Percentiles rank a stretch among this genome's conserved stretches.
Evolutionary conservation across 306 rosid genomes (phyloP).

Genomic region (Vicia villosa): DNA sequence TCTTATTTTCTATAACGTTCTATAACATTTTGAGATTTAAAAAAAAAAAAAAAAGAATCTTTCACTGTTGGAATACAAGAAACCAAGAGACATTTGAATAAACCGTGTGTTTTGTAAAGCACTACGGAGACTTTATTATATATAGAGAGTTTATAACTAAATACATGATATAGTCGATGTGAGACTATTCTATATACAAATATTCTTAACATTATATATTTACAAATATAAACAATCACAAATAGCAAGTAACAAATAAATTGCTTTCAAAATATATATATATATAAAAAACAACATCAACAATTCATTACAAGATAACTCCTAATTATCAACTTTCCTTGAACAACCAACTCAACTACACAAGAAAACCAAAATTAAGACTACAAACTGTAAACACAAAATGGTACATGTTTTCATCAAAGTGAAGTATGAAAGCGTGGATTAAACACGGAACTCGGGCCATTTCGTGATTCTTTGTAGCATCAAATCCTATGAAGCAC

Average conservation of each 20-base stretch:
- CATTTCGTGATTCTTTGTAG: slow-evolving; percentile 32
- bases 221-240: too few species aligned
- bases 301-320: slow-evolving; percentile 22
- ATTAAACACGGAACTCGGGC: slow-evolving; percentile 42
- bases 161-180: too few species aligned
- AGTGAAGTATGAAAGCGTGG: slow-evolving; percentile 41
- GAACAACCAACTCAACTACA: slow-evolving; percentile 37
- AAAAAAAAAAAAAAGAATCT: too few species aligned
- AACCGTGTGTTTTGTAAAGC: too few species aligned
- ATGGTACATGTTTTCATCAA: slow-evolving; percentile 46
- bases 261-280: slow-evolving; percentile 31
- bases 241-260: slow-evolving; percentile 10
- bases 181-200: too few species aligned
- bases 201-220: too few species aligned
- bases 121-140: too few species aligned
- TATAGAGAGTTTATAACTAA: too few species aligned
- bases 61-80: too few species aligned
- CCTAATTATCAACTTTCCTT: slow-evolving; percentile 30
- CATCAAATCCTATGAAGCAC: slow-evolving; percentile 16
- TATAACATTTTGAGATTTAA: too few species aligned
- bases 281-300: slow-evolving; percentile 25
- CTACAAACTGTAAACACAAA: slow-evolving; percentile 21
- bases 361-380: slow-evolving; percentile 35
- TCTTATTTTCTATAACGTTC: too few species aligned
- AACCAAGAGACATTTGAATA: too few species aligned